Base-by-base conservation (phyloP, 352 stramenopile genomes). In the Phytophthora sp. region DNA sequence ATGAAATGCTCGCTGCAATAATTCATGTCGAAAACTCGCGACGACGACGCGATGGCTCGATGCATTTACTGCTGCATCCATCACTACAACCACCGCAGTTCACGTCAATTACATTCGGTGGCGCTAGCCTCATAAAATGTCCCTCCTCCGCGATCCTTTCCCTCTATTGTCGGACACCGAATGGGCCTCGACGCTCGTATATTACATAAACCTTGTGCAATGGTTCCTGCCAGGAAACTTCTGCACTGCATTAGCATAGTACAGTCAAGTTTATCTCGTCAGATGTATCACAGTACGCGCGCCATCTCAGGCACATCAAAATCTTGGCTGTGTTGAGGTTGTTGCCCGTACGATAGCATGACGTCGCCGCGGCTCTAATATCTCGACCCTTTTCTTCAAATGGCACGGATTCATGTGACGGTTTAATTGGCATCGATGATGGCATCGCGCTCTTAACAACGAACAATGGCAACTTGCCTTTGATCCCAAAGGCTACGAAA, bases 331-430 rank as follows among this genome's bases (percentile, higher is more conserved):
- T 7, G n/a, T 39, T 39, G n/a, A 38, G n/a, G 31, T 39, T 8
- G 9, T 38, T 67, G 59, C 23, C 59, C 45, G 59, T 62, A 67
- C 59, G 59, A 67, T 67, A 41, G 23, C 39, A 67, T 61, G 50
- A 67, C 18, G 36, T 4, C 15, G 58, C n/a, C 47, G 11, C 30
- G 47, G 29, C 47, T 56, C 30, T 56, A 30, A n/a, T n/a, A 56
- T 23, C 52, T 51, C 54, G 18, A 11, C 45, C 30, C 15, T 49
- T 52, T 41, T 51, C 33, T 65, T 58, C 24, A 51, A 52, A 44
- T 63, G 44, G 42, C 44, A 15, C 16, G 55, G 55, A 31, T 42
- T 64, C 44, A 50, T 44, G 21, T 30, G 42, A 53, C 35, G 30
- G 18, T 36, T 63, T 38, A 16, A 16, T 11, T 13, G 31, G 38